Conservation (phyloP, 208 protist genomes). For the Endotrypanum monterogeii region DNA sequence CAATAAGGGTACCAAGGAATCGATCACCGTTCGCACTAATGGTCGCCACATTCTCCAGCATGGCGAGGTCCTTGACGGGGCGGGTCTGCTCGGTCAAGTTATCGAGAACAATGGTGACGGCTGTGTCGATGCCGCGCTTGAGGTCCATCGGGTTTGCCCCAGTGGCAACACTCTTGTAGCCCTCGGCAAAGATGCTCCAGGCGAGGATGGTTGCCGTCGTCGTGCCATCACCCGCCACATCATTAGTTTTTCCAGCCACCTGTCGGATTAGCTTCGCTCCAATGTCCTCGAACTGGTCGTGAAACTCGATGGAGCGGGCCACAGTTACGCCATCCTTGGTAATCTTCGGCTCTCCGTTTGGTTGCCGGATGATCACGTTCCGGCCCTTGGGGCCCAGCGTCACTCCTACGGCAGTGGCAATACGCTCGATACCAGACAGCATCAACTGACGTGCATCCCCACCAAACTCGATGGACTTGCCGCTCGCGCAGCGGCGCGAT, state of each 20-base stretch:
- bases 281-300: constrained; percentile 98
- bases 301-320: constrained; percentile 98
- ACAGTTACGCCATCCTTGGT: constrained; percentile 99
- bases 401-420: constrained; percentile 97
- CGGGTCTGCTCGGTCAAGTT: constrained; percentile 94
- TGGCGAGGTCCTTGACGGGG: constrained; percentile 93
- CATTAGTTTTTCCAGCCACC: constrained; percentile 98
- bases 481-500: constrained; percentile 35
- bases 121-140: constrained; percentile 97
- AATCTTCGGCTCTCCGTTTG: constrained; percentile 98
- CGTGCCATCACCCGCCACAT: constrained; percentile 98
- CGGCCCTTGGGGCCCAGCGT: constrained; percentile 99
- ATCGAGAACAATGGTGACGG: constrained; percentile 90
- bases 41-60: constrained; percentile 97
- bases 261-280: constrained; percentile 97
- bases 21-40: constrained; percentile 99
- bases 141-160: constrained; percentile 99
- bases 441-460: constrained; percentile 94
- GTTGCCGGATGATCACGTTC: constrained; percentile 98
- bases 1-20: constrained; percentile 97
- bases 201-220: constrained; percentile 99
- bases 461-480: constrained; percentile 97
- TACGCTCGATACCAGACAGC: constrained; percentile 96
- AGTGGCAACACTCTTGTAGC: constrained; percentile 98
- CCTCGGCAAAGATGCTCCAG: constrained; percentile 98